phyloP scores from a whole-genome alignment of 192 early-diverging fungal genomes.

The Haplosporangium gracile region DNA sequence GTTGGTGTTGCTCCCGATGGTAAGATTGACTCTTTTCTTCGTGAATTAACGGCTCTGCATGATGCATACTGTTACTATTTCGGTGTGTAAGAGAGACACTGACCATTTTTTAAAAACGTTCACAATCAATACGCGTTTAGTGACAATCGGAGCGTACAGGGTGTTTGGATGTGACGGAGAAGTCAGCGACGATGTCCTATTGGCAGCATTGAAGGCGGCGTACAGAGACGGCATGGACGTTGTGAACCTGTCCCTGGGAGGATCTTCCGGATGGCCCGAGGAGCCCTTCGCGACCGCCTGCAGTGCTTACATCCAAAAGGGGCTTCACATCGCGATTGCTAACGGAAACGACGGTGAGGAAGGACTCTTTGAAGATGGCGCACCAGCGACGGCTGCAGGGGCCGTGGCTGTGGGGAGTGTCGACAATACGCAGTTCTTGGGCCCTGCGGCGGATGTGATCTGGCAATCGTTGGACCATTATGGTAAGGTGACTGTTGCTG shows the following conservation, averaged over 20 bases:
- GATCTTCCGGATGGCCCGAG: conserved; percentile 69
- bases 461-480: conserved; percentile 10
- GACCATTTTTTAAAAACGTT: too few relatives aligned
- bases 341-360: conserved; percentile 76
- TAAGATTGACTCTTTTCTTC: conserved; percentile 10
- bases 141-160: conserved; percentile 83
- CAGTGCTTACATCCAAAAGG: conserved; percentile 58
- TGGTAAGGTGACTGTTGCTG: neutral
- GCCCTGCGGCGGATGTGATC: conserved; percentile 23
- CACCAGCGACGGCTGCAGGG: conserved; percentile 29
- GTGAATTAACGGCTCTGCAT: too few relatives aligned
- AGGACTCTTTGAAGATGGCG: conserved; percentile 54
- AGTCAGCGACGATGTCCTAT: conserved; percentile 75
- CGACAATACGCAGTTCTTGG: conserved; percentile 44
- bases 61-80: neutral
- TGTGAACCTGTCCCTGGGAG: conserved; percentile 89
- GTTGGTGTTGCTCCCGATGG: conserved; percentile 88
- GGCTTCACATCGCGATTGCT: conserved; percentile 69
- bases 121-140: conserved; percentile 11
- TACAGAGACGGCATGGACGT: conserved; percentile 80
- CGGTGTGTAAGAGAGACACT: too few relatives aligned
- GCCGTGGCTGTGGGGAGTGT: conserved; percentile 69
- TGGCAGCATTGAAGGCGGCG: conserved; percentile 81
- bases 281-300: conserved; percentile 70
- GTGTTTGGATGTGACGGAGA: conserved; percentile 84